Conservation (phyloP, 768 basidiomycete genomes). For the Boletus tomentosulus region DNA sequence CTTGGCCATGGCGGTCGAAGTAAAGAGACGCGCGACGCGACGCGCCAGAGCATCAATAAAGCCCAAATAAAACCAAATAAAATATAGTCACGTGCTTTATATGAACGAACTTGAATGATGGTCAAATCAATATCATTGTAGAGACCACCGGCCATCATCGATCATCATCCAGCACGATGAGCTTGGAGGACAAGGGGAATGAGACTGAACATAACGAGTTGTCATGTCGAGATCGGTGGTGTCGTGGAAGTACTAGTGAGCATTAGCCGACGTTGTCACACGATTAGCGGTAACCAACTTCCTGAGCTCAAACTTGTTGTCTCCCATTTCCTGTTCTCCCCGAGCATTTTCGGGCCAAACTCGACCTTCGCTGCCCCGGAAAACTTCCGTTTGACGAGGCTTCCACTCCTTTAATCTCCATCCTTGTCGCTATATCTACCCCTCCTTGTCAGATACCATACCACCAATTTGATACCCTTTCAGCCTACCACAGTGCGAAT, state of each 20-base stretch:
- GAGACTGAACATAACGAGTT: neutral
- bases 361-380: conserved; percentile 20
- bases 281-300: conserved; percentile 18
- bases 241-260: neutral
- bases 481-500: conserved; percentile 35
- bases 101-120: neutral
- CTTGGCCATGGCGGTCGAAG: conserved; percentile 45
- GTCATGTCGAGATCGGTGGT: neutral
- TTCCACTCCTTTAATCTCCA: conserved; percentile 26
- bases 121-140: too few species aligned
- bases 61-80: conserved; percentile 17
- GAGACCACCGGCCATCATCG: neutral
- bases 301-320: neutral
- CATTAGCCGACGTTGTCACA: conserved; percentile 18
- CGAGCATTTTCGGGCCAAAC: conserved; percentile 10
- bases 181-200: neutral
- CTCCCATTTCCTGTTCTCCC: conserved; percentile 2
- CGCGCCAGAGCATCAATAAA: conserved; percentile 14
- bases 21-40: conserved; percentile 28
- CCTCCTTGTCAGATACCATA: conserved; percentile 3
- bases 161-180: neutral
- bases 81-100: conserved; percentile 3
- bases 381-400: conserved; percentile 17
- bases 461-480: conserved; percentile 26
- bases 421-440: conserved; percentile 4